A percentile compares a stretch with the other conserved stretches of the same genome.
phyloP scores from a whole-genome alignment of 2,329 filamentous ascomycete genomes.

The Dothideomycetes sp. region DNA sequence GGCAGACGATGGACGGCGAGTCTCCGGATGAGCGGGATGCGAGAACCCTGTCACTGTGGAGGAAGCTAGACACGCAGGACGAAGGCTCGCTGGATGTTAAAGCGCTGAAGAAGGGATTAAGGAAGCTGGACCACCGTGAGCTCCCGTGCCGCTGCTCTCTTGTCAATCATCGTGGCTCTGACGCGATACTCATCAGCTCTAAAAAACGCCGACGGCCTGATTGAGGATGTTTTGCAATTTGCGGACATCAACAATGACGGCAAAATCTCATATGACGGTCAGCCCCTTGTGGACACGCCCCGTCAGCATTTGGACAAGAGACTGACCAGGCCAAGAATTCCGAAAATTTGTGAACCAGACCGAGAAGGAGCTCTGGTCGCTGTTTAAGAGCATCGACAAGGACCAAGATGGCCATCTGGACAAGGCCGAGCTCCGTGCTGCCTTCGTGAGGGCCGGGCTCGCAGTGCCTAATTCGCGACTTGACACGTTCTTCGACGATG shows the following conservation, averaged over 20 bases:
- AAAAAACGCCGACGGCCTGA: constrained; percentile 82
- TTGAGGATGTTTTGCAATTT: constrained; percentile 66
- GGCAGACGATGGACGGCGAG: constrained; percentile 56
- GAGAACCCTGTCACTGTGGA: constrained; percentile 76
- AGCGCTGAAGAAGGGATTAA: constrained; percentile 73
- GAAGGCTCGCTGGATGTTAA: constrained; percentile 75
- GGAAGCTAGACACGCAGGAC: constrained; percentile 62
- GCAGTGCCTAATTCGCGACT: constrained; percentile 67
- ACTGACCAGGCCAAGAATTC: constrained; percentile 55
- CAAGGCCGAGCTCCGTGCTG: constrained; percentile 68
- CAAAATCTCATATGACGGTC: constrained; percentile 81
- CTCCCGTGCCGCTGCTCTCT: too few species aligned
- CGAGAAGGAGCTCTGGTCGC: constrained; percentile 66
- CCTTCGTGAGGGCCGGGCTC: constrained; percentile 69
- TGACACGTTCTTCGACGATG: constrained; percentile 75
- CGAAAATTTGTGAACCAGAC: constrained; percentile 76
- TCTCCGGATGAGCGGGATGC: constrained; percentile 68
- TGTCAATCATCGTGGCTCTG: neutral
- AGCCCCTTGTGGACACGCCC: constrained; percentile 9
- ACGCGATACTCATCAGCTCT: constrained; percentile 40
- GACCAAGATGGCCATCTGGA: constrained; percentile 80
- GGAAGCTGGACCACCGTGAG: constrained; percentile 85
- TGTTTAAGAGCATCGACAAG: constrained; percentile 80
- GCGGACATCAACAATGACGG: constrained; percentile 85
- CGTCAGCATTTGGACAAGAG: neutral